phyloP scores from a whole-genome alignment of 371 early-diverging fungal genomes.

The Blyttiomyces sp. region DNA sequence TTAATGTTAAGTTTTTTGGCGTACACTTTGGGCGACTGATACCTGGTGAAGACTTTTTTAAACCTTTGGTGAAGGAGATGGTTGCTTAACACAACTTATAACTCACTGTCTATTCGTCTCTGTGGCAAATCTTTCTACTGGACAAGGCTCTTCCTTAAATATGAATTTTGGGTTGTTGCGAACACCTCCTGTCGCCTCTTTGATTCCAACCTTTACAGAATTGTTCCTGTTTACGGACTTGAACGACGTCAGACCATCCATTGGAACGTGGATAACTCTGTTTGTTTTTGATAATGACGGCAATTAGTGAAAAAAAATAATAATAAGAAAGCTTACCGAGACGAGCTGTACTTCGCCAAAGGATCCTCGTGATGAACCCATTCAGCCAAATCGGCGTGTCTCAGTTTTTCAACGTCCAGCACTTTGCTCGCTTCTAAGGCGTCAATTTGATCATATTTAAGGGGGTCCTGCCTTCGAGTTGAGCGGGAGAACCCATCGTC shows the following conservation, averaged over 20 bases:
- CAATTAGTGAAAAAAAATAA: not conserved
- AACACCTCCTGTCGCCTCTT: slow-evolving; percentile 38
- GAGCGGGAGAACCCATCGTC: slow-evolving; percentile 37
- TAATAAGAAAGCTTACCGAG: slow-evolving; percentile 13
- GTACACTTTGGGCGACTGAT: slow-evolving; percentile 7
- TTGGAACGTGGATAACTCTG: slow-evolving; percentile 20
- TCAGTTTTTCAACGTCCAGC: not conserved
- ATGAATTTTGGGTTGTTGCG: slow-evolving; percentile 32
- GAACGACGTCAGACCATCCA: slow-evolving; percentile 11
- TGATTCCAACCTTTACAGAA: slow-evolving; percentile 11
- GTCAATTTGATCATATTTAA: slow-evolving; percentile 17
- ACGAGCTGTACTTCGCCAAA: slow-evolving; percentile 11
- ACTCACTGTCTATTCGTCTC: slow-evolving; percentile 26
- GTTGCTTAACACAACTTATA: not conserved
- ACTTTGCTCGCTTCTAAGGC: not conserved
- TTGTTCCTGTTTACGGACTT: not conserved
- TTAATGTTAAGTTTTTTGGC: not conserved
- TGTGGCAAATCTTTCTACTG: slow-evolving; percentile 25
- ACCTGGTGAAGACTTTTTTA: slow-evolving; percentile 1
- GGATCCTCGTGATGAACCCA: slow-evolving; percentile 26
- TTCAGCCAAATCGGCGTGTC: slow-evolving; percentile 20
- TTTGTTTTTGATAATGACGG: not conserved
- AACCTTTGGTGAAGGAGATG: not conserved
- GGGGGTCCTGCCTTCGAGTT: slow-evolving; percentile 22
- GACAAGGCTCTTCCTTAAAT: slow-evolving; percentile 7